Conservation (phyloP, 176 grass and related monocot species). For the Sorghum bicolor region DNA sequence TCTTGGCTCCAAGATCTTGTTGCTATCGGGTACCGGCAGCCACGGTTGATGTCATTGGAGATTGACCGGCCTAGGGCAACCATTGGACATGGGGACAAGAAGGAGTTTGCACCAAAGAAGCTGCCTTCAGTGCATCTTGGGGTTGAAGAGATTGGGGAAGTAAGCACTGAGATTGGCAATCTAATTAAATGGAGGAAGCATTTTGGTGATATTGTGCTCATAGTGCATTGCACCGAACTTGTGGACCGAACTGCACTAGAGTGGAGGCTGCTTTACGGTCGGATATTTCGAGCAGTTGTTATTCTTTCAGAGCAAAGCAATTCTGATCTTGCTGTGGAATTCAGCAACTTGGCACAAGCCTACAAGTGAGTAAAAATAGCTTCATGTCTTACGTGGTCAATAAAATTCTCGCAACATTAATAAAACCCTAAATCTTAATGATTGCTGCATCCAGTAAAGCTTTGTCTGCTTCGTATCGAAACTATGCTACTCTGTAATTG, state of each 20-base stretch:
- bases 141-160: slow-evolving; percentile 75
- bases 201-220: slow-evolving; percentile 81
- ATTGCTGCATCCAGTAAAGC: neutral
- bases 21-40: slow-evolving; percentile 71
- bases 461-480: slow-evolving; percentile 1
- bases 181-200: slow-evolving; percentile 96
- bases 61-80: slow-evolving; percentile 60
- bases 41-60: slow-evolving; percentile 79
- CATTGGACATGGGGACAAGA: slow-evolving; percentile 80
- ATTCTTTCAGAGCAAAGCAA: slow-evolving; percentile 67
- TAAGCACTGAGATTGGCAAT: slow-evolving; percentile 78
- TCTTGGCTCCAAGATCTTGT: slow-evolving; percentile 83
- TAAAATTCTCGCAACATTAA: neutral
- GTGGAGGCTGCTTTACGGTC: slow-evolving; percentile 92
- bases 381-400: neutral
- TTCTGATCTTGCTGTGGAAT: slow-evolving; percentile 67
- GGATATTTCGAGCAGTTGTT: slow-evolving; percentile 83
- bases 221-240: slow-evolving; percentile 52
- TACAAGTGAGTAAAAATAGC: slow-evolving; percentile 82
- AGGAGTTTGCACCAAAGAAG: slow-evolving; percentile 73
- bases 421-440: slow-evolving; percentile 8
- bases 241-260: slow-evolving; percentile 67
- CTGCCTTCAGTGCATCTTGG: slow-evolving; percentile 73
- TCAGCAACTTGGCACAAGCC: slow-evolving; percentile 49
- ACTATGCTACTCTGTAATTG: neutral